phyloP scores from a whole-genome alignment of 805 yeast genomes.

The Candida andamanensis region DNA sequence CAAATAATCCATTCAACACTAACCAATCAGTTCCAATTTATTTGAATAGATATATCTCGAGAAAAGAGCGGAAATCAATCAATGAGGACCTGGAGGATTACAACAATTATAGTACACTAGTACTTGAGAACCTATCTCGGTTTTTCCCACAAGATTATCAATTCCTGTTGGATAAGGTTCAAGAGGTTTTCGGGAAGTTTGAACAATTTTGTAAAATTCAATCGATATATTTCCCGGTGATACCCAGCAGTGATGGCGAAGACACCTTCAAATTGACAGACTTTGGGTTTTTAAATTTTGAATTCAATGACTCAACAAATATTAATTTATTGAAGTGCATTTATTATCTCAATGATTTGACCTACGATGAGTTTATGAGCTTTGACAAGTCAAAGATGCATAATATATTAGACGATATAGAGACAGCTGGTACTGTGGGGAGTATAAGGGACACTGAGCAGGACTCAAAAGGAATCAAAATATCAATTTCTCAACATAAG shows the following conservation, averaged over 20 bases:
- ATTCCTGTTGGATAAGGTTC: conserved; percentile 33
- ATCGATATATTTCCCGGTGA: conserved; percentile 48
- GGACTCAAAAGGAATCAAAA: conserved; percentile 11
- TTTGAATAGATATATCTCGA: conserved; percentile 61
- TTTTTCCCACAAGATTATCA: conserved; percentile 41
- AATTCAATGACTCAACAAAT: conserved; percentile 22
- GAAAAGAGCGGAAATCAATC: conserved; percentile 47
- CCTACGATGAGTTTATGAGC: conserved; percentile 41
- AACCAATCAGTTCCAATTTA: conserved; percentile 24
- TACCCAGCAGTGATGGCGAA: not conserved
- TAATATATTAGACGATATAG: conserved; percentile 1
- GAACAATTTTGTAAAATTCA: conserved; percentile 39
- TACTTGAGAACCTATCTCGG: conserved; percentile 44
- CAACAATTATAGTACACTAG: conserved; percentile 19
- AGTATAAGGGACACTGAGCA: not conserved
- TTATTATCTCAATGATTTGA: conserved; percentile 42
- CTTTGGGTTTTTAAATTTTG: conserved; percentile 52
- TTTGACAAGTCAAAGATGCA: conserved; percentile 11
- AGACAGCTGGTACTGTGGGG: not conserved
- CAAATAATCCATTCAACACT: conserved; percentile 21
- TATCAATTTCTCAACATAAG: conserved; percentile 33
- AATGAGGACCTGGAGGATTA: conserved; percentile 10
- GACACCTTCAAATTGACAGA: conserved; percentile 15
- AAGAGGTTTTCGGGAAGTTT: conserved; percentile 35
- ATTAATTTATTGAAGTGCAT: conserved; percentile 46